These are phyloP conservation scores for Phanerochaete carnosa DNA, from an alignment of 768 basidiomycete genomes.

Conservation along the genomic window DNA sequence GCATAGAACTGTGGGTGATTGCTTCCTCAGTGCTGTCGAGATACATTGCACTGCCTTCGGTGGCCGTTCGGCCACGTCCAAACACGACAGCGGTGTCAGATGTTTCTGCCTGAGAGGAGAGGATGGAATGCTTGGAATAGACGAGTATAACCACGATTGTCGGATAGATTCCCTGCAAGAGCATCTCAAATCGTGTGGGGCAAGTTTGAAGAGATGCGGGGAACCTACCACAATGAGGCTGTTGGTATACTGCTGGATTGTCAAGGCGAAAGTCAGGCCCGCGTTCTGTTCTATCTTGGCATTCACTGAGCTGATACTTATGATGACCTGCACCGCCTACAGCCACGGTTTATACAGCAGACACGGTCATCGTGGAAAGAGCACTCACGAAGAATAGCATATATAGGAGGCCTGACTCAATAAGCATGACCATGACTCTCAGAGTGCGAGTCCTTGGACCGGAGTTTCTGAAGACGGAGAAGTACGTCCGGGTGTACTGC, in stretches of 20 bases:
- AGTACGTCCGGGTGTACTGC: neutral
- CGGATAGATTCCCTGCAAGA: constrained; percentile 19
- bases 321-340: constrained; percentile 4
- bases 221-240: constrained; percentile 18
- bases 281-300: constrained; percentile 1
- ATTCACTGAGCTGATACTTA: constrained; percentile 1
- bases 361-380: too few species aligned
- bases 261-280: constrained; percentile 11
- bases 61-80: too few species aligned
- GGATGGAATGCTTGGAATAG: constrained; percentile 9
- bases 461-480: neutral
- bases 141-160: constrained; percentile 21
- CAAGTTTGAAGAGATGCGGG: neutral
- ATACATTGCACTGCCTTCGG: neutral
- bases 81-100: neutral
- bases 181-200: neutral
- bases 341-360: too few species aligned
- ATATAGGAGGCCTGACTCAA: constrained; percentile 23
- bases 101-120: neutral
- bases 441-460: constrained; percentile 9
- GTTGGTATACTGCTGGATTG: constrained; percentile 12
- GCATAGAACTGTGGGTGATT: neutral
- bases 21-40: too few species aligned
- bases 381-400: constrained; percentile 22
- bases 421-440: constrained; percentile 17